Conservation (phyloP, 148 eudicot species). For the Amaranthus cruentus region DNA sequence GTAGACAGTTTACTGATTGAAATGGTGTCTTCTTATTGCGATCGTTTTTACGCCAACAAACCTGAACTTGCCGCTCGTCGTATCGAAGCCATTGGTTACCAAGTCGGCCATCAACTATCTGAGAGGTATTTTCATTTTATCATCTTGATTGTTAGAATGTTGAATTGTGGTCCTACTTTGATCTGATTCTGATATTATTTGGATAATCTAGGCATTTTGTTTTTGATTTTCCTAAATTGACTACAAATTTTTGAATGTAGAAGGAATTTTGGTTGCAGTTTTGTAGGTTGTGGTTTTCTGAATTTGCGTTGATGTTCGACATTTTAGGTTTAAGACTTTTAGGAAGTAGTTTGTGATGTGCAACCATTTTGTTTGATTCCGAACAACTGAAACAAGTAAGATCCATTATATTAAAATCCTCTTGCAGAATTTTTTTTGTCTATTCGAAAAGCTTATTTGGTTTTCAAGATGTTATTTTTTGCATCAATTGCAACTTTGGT, state of each 20-base stretch:
- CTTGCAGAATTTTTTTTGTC: neutral
- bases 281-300: too few relatives aligned
- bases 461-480: neutral
- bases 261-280: neutral
- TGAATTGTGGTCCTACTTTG: neutral
- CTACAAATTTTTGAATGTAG: neutral
- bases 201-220: neutral
- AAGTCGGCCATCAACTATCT: slow-evolving; percentile 92
- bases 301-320: too few relatives aligned
- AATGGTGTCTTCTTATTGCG: slow-evolving; percentile 69
- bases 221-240: neutral
- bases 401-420: neutral
- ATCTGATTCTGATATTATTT: neutral
- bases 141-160: neutral
- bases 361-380: too few relatives aligned
- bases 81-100: slow-evolving; percentile 88
- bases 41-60: slow-evolving; percentile 68
- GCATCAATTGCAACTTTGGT: neutral
- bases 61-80: slow-evolving; percentile 98
- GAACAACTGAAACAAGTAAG: neutral
- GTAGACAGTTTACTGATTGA: slow-evolving; percentile 77
- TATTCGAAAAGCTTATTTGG: neutral
- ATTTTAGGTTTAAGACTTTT: too few relatives aligned
- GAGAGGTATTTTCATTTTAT: slow-evolving; percentile 49
- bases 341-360: too few relatives aligned